Base-by-base conservation (phyloP, 2,329 filamentous ascomycete species). In the Exophiala aquamarina region DNA sequence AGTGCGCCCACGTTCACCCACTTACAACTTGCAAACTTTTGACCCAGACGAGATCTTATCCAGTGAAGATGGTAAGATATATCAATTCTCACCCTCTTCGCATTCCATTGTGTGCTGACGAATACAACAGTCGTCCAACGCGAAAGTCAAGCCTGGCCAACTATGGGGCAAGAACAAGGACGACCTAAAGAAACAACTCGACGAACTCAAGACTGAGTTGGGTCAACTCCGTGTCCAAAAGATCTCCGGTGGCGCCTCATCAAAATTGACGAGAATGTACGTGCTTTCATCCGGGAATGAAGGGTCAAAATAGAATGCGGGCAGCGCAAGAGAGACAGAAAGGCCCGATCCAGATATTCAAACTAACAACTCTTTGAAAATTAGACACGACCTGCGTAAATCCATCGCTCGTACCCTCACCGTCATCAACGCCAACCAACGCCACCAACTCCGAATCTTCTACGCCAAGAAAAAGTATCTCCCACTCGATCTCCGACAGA, bases 381-480 rank as follows among this genome's bases (percentile, higher is more conserved):
- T 63, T 66, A 96, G 91, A 78, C 89, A 95, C 82, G 94, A 98
- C 75, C 83, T 98, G 74, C 91, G 93, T 82, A 98, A 98, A 84
- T 95, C 91, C 62, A 96, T 98, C 77, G 94, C 93, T 70, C 91
- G 92, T 71, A 89, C 96, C 77, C 86, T 98, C 68, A 98, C 93
- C 75, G 83, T 98, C 80, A 95, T 98, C 86, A 98, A 97, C 84
- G 87, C 90, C 77, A 97, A 95, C 84, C 93, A 98, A 82, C 87
- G 94, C 74, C 82, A 89, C 63, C 91, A 97, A 80, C 89, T 98
- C 68, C 90, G 91, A 67, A 82, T 97, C 63, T 97, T 97, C 87
- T 98, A 98, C 86, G 94, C 95, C 84, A 87, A 87, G 86, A 97
- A 97, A 89, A 97, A 96, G 83, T 96, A 96, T 84, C 78, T 90